Percentiles rank a stretch among this genome's conserved stretches.
Evolutionary conservation across 805 yeast species (phyloP).

Genomic region (Yamadazyma tumulicola): DNA sequence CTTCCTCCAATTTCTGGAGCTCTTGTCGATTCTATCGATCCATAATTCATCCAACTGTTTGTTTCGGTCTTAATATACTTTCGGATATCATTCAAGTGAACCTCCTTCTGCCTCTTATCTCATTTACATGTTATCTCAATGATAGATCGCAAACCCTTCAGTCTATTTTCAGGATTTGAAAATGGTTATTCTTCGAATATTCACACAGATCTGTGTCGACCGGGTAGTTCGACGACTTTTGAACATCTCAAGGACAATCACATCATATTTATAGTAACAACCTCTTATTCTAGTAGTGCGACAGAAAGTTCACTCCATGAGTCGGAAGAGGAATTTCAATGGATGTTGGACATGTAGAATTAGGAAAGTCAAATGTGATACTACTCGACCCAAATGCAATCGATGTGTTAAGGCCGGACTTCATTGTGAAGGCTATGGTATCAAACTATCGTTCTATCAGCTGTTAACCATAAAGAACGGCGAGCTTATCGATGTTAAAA

Average conservation of each 20-base stretch:
- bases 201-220: not conserved
- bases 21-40: not conserved
- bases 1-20: slow-evolving; percentile 1
- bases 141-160: too few relatives aligned
- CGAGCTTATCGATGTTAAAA: slow-evolving; percentile 16
- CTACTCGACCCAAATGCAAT: slow-evolving; percentile 40
- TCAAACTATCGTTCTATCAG: slow-evolving; percentile 46
- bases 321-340: slow-evolving; percentile 38
- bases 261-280: not conserved
- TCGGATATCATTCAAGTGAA: too few relatives aligned
- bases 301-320: slow-evolving; percentile 6
- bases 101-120: too few relatives aligned
- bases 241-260: too few relatives aligned
- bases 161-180: too few relatives aligned
- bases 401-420: slow-evolving; percentile 45
- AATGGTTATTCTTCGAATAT: not conserved
- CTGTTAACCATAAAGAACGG: slow-evolving; percentile 28
- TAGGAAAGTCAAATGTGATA: slow-evolving; percentile 54
- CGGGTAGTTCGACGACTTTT: too few relatives aligned
- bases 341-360: slow-evolving; percentile 58
- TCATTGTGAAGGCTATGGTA: slow-evolving; percentile 48
- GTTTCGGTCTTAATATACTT: not conserved
- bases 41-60: not conserved
- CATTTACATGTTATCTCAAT: too few relatives aligned
- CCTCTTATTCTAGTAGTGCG: not conserved